phyloP scores from a whole-genome alignment of 2,329 filamentous ascomycete genomes.

The Penicillium occitanis region DNA sequence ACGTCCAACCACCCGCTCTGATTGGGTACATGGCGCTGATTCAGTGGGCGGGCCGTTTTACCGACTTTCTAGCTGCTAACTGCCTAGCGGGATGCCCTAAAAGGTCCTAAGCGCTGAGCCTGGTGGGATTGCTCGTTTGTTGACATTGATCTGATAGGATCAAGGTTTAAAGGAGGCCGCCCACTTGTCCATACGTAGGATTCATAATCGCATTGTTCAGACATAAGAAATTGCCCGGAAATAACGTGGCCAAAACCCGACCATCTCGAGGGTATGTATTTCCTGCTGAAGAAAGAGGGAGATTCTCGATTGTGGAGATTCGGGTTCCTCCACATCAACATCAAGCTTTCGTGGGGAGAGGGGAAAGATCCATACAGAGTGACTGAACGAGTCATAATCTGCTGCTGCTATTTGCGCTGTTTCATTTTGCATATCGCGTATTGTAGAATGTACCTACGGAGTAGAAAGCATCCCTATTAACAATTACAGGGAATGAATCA shows the following conservation, averaged over 20 bases:
- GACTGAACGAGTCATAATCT: neutral
- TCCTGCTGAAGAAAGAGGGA: neutral
- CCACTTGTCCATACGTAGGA: neutral
- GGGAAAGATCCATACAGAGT: neutral
- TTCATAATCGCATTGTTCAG: neutral
- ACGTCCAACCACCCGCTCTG: neutral
- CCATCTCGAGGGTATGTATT: neutral
- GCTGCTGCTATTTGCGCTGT: neutral
- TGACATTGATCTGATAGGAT: neutral
- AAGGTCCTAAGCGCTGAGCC: neutral
- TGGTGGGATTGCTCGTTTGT: neutral
- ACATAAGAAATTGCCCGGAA: neutral
- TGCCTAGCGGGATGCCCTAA: neutral
- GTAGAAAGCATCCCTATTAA: neutral
- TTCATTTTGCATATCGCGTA: neutral
- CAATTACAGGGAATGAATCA: neutral
- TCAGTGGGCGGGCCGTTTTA: neutral
- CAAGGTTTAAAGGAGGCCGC: neutral
- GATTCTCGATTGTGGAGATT: neutral
- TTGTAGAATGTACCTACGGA: neutral
- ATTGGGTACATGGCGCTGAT: neutral
- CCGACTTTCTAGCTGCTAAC: neutral
- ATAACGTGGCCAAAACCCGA: neutral
- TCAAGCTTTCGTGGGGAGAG: neutral
- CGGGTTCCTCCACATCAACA: slow-evolving; percentile 1